These are phyloP conservation scores for Boletus patriciae DNA, from an alignment of 768 basidiomycete genomes.

Conservation along the genomic window DNA sequence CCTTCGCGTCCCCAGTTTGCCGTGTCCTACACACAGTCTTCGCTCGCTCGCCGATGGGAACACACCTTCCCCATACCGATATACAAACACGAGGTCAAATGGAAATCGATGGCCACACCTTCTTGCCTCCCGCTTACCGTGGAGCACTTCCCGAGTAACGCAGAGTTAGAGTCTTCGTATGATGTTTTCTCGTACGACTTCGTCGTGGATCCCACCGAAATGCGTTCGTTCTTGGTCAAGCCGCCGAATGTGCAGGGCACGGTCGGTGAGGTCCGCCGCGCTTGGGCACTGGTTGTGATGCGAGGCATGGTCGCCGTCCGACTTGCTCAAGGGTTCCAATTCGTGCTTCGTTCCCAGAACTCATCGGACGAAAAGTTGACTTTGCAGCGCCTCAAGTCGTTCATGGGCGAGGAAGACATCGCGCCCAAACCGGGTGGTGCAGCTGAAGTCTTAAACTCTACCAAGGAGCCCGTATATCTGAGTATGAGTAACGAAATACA, in stretches of 20 bases:
- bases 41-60: conserved; percentile 87
- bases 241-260: conserved; percentile 50
- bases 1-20: conserved; percentile 63
- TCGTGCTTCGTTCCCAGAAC: conserved; percentile 59
- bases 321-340: conserved; percentile 93
- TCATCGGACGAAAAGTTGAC: conserved; percentile 34
- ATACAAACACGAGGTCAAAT: conserved; percentile 87
- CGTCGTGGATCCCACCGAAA: conserved; percentile 79
- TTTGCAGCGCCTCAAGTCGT: conserved; percentile 54
- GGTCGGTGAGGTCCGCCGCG: conserved; percentile 58
- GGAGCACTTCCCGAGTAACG: conserved; percentile 77
- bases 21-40: conserved; percentile 62
- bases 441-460: conserved; percentile 59
- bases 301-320: conserved; percentile 92
- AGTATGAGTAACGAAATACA: conserved; percentile 97
- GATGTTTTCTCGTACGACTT: conserved; percentile 88
- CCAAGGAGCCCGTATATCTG: conserved; percentile 77
- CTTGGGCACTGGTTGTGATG: conserved; percentile 82
- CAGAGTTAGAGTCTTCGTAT: conserved; percentile 74
- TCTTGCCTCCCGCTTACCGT: conserved; percentile 88
- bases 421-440: conserved; percentile 60
- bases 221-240: conserved; percentile 83
- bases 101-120: conserved; percentile 84
- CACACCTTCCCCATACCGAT: conserved; percentile 74
- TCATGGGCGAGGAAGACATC: conserved; percentile 53